Conservation (phyloP, 345 rosid species). For the Ceriops zippeliana region DNA sequence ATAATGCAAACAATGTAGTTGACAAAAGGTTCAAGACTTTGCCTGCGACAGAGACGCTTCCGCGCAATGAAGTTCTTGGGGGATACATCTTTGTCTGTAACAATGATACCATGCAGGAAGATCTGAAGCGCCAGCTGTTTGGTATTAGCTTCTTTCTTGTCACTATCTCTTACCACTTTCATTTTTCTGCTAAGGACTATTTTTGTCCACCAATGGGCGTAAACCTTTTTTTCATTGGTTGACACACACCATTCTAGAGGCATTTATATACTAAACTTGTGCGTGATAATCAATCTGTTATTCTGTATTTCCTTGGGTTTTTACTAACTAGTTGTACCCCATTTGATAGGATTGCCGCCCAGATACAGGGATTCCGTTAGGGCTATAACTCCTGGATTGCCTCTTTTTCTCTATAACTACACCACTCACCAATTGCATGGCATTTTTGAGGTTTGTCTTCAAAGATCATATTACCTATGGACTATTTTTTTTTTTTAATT, state of each 20-base stretch:
- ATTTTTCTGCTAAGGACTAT: background rate
- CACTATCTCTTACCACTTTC: background rate
- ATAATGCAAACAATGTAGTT: slow-evolving; percentile 36
- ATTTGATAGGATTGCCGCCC: slow-evolving; percentile 80
- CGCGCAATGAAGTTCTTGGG: slow-evolving; percentile 93
- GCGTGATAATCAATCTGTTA: background rate
- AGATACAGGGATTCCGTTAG: slow-evolving; percentile 96
- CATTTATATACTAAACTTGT: too few relatives aligned
- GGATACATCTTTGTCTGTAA: slow-evolving; percentile 97
- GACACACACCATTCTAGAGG: too few relatives aligned
- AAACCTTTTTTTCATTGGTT: too few relatives aligned
- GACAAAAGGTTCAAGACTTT: slow-evolving; percentile 87
- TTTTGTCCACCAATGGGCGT: background rate
- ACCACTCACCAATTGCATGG: slow-evolving; percentile 98
- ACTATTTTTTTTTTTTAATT: background rate
- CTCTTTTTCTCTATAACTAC: slow-evolving; percentile 92
- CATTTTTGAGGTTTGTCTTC: slow-evolving; percentile 79
- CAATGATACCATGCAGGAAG: slow-evolving; percentile 99
- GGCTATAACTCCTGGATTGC: slow-evolving; percentile 96
- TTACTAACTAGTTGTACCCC: slow-evolving; percentile 11
- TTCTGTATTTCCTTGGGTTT: background rate
- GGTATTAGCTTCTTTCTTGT: slow-evolving; percentile 39
- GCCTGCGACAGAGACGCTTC: slow-evolving; percentile 93
- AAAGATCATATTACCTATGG: background rate
- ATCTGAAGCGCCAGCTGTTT: slow-evolving; percentile 84